phyloP scores from a whole-genome alignment of 345 rosid genomes.

The Arabidopsis arenosa region DNA sequence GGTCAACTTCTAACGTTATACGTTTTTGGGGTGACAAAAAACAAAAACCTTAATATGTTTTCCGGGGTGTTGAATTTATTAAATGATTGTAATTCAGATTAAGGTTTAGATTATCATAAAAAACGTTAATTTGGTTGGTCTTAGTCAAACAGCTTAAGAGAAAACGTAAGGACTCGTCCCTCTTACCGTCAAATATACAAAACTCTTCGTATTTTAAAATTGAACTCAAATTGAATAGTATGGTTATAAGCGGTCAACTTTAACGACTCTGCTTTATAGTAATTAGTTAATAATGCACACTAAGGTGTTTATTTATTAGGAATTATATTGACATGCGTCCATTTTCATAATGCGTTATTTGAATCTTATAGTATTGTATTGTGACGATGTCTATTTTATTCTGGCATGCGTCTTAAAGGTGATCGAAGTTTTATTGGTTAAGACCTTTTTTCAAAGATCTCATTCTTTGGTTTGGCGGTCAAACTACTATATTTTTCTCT shows the following conservation, averaged over 20 bases:
- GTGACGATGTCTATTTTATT: conserved; percentile 6
- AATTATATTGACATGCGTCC: neutral
- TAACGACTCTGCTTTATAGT: conserved; percentile 33
- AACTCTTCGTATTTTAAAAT: conserved; percentile 13
- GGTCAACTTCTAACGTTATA: conserved; percentile 24
- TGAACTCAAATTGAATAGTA: conserved; percentile 23
- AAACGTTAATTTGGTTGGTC: conserved; percentile 13
- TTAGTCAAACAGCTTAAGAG: conserved; percentile 17
- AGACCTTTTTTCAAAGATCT: conserved; percentile 2
- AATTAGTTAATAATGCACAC: conserved; percentile 29
- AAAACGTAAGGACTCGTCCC: conserved; percentile 1
- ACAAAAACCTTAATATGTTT: neutral
- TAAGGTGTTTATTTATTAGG: neutral
- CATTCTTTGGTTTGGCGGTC: conserved; percentile 30
- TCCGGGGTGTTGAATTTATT: neutral
- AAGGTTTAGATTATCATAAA: neutral
- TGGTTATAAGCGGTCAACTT: conserved; percentile 29
- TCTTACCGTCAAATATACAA: conserved; percentile 13
- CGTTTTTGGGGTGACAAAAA: neutral
- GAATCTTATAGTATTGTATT: conserved; percentile 3
- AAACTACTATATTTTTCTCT: conserved; percentile 6
- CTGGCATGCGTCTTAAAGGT: conserved; percentile 1
- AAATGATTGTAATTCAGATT: neutral
- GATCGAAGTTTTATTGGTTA: conserved; percentile 9
- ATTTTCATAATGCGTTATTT: conserved; percentile 31